Base-by-base conservation (phyloP, 495 filamentous ascomycete genomes). In the Podospora pseudocomata region DNA sequence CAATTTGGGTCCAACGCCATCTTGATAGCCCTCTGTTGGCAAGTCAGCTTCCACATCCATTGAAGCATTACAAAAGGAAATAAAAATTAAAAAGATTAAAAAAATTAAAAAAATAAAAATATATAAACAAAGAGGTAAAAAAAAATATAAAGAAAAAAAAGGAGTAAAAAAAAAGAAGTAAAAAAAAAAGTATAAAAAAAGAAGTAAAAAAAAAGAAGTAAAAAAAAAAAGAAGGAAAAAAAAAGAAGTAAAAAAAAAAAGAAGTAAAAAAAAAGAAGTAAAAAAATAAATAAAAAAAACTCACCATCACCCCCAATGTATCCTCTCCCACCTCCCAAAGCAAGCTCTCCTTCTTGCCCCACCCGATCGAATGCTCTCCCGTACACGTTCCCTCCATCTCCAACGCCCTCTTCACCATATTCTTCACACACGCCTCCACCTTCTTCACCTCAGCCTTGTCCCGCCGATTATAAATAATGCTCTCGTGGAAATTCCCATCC, bases 301-400 rank as follows among this genome's bases (percentile, higher is more conserved):
- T 67, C 15, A 77, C 77, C 94, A 97, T 97, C 23, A 95, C 88
- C 23, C 84, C 88, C 60, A 97, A 84, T 0, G 93, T 96, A 49
- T 90, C 90, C 11, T 83, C 78, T 0, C 93, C 93, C n/a, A 97
- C 86, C 75, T 97, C 94, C 76, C 90, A 88, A 55, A 90, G 75
- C 61, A 97, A 82, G 0, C 84, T 89, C 44, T 87, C 87, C 78
- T 95, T 97, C 80, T 97, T 97, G 4, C 91, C 93, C 71, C 96
- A 84, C 5, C 94, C 94, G 64, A 97, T 82, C 0, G 92, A 92
- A 80, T 97, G 94, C 75, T 97, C 94, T 19, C 94, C 91, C 1
- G 92, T 94, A 79, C 92, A 94, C 4, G 94, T 96, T 1, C 93
- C 93, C 65, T 96, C 93, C 93, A 97, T 96, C 57, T 93, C 92